Base-by-base conservation (phyloP, 2,329 filamentous ascomycete species). In the Paecilomyces sp. region DNA sequence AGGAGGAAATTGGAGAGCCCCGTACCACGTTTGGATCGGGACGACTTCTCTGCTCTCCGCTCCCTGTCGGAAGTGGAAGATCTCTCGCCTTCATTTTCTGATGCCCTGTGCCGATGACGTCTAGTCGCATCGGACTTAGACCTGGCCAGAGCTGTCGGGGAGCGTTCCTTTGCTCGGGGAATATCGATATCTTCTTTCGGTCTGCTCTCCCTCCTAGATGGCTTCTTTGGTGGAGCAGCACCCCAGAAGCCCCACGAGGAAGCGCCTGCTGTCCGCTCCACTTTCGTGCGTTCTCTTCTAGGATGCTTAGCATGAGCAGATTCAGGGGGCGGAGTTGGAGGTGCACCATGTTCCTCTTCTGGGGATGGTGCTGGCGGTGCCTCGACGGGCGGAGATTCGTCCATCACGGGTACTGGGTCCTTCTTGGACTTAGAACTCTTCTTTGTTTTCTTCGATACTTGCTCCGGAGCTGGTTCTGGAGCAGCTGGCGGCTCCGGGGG, bases 181-280 rank as follows among this genome's bases (percentile, higher is more conserved):
- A 64, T 62, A 28, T 66, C 71, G 7, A 63, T 63, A 33, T 73
- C 75, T 54, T 78, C 77, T 57, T 69, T 73, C 3, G 68, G 66
- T 53, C 70, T 73, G 12, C 71, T 68, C 57, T 84, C 82, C 66
- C 82, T 87, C 64, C 82, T 81, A 62, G 70, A 66, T 24, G 79
- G 70, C 64, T 79, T 81, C 64, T 76, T 79, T 3, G 77, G 71
- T 2, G 74, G 69, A 22, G 80, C 75, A 2, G 82, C 78, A 15
- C 85, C 82, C 89, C 89, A 93, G 72, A 86, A 85, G 36, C 87
- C 88, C 91, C 91, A 94, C 31, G 88, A 86, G 12, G 84, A 80
- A n/a, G 75, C 76, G 36, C 81, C 82, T 60, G 84, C 82, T 41
- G 89, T 87, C 60, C 90, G 89, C 66, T 86, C 89, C 63, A 92